A percentile compares a stretch with the other conserved stretches of the same genome.
These are phyloP conservation scores for Epicoccum sorghinum DNA, from an alignment of 2,329 filamentous ascomycete species.

Conservation along the genomic window DNA sequence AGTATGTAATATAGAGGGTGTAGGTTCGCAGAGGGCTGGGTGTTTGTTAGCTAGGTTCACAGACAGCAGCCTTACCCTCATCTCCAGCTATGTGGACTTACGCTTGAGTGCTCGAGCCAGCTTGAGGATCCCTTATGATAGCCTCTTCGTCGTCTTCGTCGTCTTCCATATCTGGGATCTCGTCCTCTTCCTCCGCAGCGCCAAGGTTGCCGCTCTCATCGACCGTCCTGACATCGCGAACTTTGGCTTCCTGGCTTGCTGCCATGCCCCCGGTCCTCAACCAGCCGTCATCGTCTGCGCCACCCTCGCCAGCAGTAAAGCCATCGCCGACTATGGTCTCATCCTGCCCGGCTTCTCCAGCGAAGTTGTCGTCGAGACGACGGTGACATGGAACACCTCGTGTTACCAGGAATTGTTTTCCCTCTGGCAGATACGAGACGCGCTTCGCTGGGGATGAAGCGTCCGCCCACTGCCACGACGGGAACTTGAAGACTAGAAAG, in stretches of 20 bases:
- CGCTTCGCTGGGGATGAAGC: slow-evolving; percentile 81
- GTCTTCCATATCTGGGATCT: slow-evolving; percentile 98
- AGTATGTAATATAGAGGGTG: slow-evolving; percentile 97
- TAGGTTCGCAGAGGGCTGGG: slow-evolving; percentile 85
- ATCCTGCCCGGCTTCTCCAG: slow-evolving; percentile 83
- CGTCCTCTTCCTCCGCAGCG: slow-evolving; percentile 73
- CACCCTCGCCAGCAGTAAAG: slow-evolving; percentile 59
- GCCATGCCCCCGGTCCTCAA: slow-evolving; percentile 81
- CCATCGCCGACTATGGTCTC: slow-evolving; percentile 85
- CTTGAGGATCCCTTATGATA: slow-evolving; percentile 73
- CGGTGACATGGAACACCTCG: slow-evolving; percentile 93
- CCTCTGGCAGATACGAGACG: slow-evolving; percentile 78
- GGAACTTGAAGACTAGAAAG: slow-evolving; percentile 98
- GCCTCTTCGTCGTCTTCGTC: slow-evolving; percentile 93
- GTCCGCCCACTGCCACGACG: slow-evolving; percentile 95
- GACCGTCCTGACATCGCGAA: slow-evolving; percentile 82
- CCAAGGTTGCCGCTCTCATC: slow-evolving; percentile 88
- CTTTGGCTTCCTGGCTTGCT: slow-evolving; percentile 76
- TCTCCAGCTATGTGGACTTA: slow-evolving; percentile 46
- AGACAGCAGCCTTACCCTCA: neutral
- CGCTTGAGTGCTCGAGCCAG: slow-evolving; percentile 59
- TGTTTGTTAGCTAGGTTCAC: slow-evolving; percentile 18
- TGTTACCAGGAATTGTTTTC: slow-evolving; percentile 95
- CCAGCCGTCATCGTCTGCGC: slow-evolving; percentile 81
- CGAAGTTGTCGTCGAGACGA: slow-evolving; percentile 90